Conservation (phyloP, 1,139 yeast species). For the Eremothecium coryli region DNA sequence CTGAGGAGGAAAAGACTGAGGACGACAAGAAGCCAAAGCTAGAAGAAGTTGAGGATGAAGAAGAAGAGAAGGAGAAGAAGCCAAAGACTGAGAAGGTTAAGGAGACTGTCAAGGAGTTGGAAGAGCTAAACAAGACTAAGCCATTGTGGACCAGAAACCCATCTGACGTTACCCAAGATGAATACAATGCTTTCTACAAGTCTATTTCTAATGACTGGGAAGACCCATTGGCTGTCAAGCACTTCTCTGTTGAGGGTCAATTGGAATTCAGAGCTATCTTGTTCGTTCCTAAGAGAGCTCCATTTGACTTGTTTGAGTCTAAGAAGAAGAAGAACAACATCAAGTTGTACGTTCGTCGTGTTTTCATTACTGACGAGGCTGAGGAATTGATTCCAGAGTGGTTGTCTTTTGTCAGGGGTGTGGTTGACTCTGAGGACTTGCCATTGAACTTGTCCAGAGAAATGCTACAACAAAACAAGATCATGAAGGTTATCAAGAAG, state of each 20-base stretch:
- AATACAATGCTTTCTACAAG: conserved; percentile 98
- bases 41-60: conserved; percentile 54
- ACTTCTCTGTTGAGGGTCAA: conserved; percentile 99
- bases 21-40: conserved; percentile 61
- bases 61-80: conserved; percentile 61
- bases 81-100: conserved; percentile 52
- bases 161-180: conserved; percentile 94
- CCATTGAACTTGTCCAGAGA: conserved; percentile 99
- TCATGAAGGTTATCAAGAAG: conserved; percentile 98
- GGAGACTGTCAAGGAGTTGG: conserved; percentile 81
- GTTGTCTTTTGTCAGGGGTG: conserved; percentile 97
- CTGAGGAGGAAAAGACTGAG: conserved; percentile 47
- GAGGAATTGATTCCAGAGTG: conserved; percentile 99
- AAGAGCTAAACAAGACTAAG: conserved; percentile 97
- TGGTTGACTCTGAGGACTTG: conserved; percentile 98
- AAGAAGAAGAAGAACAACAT: conserved; percentile 99
- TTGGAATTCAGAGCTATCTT: conserved; percentile 97
- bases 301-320: conserved; percentile 92
- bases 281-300: conserved; percentile 98
- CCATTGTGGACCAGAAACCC: conserved; percentile 99
- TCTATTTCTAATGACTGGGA: conserved; percentile 99
- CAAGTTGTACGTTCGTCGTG: conserved; percentile 98
- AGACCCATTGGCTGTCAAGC: conserved; percentile 99
- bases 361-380: conserved; percentile 98
- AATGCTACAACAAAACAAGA: conserved; percentile 99